Base-by-base conservation (phyloP, 805 yeast genomes). In the Wickerhamiella nectarea region DNA sequence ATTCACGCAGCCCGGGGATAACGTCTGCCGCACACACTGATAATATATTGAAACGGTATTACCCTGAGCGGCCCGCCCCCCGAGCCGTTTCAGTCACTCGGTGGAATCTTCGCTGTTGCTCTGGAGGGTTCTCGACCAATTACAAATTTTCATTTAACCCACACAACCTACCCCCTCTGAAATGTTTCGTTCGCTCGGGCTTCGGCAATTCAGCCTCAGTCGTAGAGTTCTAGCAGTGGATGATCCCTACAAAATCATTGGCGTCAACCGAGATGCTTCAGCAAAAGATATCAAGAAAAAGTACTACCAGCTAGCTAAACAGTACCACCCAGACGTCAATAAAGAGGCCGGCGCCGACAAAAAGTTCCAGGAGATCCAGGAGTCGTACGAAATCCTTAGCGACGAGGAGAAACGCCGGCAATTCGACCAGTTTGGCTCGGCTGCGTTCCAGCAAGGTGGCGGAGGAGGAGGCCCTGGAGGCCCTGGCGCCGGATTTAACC, bases 291-390 rank as follows among this genome's bases (percentile, higher is more conserved):
- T 91, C 64, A 91, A 91, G 63, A 87, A 87, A 62, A 89, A 95
- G 2, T 91, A 91, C 65, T 86, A 86, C 60, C 80, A 85, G 56
- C 67, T 91, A 50, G 98, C 96, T 12, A 91, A 91, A 62, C 74
- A 89, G 60, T 86, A 69, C 62, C 99, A 91, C 62, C 99, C 99
- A 0, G 99, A 91, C 66, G 83, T 91, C 36, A 91, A 89, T 62
- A 91, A 89, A 62, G 95, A 83, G 50, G 73, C 75, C 20, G 89
- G 74, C 15, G 91, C 97, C 0, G 94, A 89, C 54, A 75, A 76
- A 57, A 77, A 77, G 61, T 91, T 91, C 66, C 97, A 91, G 57
- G 84, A 82, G 55, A 74, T 91, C 51, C 97, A 89, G 58, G 91
- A 82, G 50, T 93, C 96, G 1, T 91, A 93, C 58, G 99, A 91